These are phyloP conservation scores for Schizophyllum commune DNA, from an alignment of 1,284 basidiomycete genomes.

Conservation along the genomic window DNA sequence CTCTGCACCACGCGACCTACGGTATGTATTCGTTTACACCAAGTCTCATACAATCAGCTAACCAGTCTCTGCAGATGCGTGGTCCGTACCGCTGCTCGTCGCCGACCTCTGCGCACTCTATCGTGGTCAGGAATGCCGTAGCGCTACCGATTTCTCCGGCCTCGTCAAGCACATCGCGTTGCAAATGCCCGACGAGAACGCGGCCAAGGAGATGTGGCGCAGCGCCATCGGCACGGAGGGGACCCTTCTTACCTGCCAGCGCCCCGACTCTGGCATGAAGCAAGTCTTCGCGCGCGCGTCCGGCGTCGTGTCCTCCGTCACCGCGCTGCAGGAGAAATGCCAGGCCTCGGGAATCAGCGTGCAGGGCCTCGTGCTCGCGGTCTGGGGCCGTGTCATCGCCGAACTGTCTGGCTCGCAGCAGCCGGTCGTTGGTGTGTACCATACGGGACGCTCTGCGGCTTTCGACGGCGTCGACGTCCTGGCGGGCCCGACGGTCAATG, in stretches of 20 bases:
- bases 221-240: not conserved
- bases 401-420: not conserved
- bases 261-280: not conserved
- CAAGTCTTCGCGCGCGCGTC: constrained; percentile 6
- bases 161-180: constrained; percentile 4
- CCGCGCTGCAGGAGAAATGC: not conserved
- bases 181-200: not conserved
- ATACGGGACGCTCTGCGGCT: constrained; percentile 6
- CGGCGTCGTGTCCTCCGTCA: constrained; percentile 3
- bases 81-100: constrained; percentile 7
- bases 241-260: not conserved
- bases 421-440: constrained; percentile 6
- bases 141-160: constrained; percentile 3
- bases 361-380: constrained; percentile 6
- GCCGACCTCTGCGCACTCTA: constrained; percentile 7
- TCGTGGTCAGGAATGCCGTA: constrained; percentile 2
- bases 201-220: constrained; percentile 2
- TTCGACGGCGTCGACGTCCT: constrained; percentile 4
- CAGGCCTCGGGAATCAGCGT: constrained; percentile 3
- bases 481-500: constrained; percentile 6
- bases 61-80: constrained; percentile 4
- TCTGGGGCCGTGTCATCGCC: constrained; percentile 6
- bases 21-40: not conserved
- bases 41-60: not conserved
- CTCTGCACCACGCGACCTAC: constrained; percentile 8